Evolutionary conservation across 2,329 filamentous ascomycete species (phyloP), one percentile per base, ranked within the genome.

Genomic region (Cordyceps javanica): DNA sequence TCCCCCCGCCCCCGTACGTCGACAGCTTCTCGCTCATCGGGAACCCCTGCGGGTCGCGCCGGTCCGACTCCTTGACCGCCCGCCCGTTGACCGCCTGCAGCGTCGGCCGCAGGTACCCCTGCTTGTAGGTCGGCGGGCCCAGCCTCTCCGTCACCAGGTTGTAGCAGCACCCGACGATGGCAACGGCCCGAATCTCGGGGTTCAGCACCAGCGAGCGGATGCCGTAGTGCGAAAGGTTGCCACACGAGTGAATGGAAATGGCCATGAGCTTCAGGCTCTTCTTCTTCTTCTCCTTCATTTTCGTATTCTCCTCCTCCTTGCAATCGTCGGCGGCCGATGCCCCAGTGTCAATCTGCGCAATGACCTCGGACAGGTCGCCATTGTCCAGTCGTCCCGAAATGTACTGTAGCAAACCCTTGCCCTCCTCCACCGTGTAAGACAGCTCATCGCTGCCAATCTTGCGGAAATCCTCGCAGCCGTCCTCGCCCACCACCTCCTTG

Each of bases 81-180:
- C 90, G 85, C 65, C 79, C 91, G 63, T 87, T 87, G 65, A 87
- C 72, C 6, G 84, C 78, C 60, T 91, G 75, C 69, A 88, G 65
- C 53, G 77, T 85, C 3, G 89, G 88, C 9, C 91, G 87, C 36
- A 93, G 80, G 50, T 85, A 83, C 36, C 34, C 1, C 91, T 87
- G 21, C 70, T 97, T 96, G 77, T 90, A 93, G 0, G 90, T 91
- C 19, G 91, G 88, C 2, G 91, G 90, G 0, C 90, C 90, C 13
- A 97, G 82, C 58, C 90, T 86, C 73, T 97, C 94, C 0, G 93
- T 97, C 64, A 97, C 77, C 6, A 97, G 83, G 66, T 99, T 99
- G 79, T 99, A 97, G 78, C 94, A 99, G 77, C 94, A 99, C 48
- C 94, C 94, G 60, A 99, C 91, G 69, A 99, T 92, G 59, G 93